These are phyloP conservation scores for Aspergillus affinis DNA, from an alignment of 495 filamentous ascomycete species.

Conservation along the genomic window DNA sequence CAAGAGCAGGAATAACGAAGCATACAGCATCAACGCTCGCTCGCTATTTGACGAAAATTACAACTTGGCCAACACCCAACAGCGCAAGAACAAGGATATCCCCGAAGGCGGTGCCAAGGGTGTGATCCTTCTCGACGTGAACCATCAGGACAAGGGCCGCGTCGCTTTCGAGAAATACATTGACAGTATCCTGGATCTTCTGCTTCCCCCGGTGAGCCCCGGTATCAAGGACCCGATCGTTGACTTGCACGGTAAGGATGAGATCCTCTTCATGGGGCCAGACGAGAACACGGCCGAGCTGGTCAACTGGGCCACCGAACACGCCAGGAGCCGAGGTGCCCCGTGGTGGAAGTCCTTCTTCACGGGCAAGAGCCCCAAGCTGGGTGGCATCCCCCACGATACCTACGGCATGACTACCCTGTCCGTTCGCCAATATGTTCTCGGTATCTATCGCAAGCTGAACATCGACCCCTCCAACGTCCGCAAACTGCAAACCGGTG, in stretches of 20 bases:
- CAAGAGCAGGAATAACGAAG: slow-evolving; percentile 92
- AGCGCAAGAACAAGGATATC: slow-evolving; percentile 99
- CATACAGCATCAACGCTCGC: slow-evolving; percentile 93
- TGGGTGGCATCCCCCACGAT: slow-evolving; percentile 96
- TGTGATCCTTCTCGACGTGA: slow-evolving; percentile 89
- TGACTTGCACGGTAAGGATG: slow-evolving; percentile 87
- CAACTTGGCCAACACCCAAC: slow-evolving; percentile 95
- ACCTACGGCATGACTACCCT: slow-evolving; percentile 96
- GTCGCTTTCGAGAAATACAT: slow-evolving; percentile 99
- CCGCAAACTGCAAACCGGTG: slow-evolving; percentile 94
- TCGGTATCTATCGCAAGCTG: slow-evolving; percentile 95
- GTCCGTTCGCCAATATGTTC: slow-evolving; percentile 91
- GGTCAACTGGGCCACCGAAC: slow-evolving; percentile 96
- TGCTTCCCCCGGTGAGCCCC: slow-evolving; percentile 83
- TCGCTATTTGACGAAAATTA: slow-evolving; percentile 98
- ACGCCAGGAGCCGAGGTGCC: slow-evolving; percentile 82
- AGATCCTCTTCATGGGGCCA: slow-evolving; percentile 97
- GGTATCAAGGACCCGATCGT: slow-evolving; percentile 99
- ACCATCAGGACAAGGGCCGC: slow-evolving; percentile 86
- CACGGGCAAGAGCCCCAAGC: slow-evolving; percentile 93
- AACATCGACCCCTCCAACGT: slow-evolving; percentile 80
- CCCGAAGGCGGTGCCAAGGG: slow-evolving; percentile 99
- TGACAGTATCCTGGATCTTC: slow-evolving; percentile 92
- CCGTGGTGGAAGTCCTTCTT: slow-evolving; percentile 99
- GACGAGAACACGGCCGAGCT: slow-evolving; percentile 98